phyloP scores from a whole-genome alignment of 352 stramenopile species.

The Phytophthora pini region DNA sequence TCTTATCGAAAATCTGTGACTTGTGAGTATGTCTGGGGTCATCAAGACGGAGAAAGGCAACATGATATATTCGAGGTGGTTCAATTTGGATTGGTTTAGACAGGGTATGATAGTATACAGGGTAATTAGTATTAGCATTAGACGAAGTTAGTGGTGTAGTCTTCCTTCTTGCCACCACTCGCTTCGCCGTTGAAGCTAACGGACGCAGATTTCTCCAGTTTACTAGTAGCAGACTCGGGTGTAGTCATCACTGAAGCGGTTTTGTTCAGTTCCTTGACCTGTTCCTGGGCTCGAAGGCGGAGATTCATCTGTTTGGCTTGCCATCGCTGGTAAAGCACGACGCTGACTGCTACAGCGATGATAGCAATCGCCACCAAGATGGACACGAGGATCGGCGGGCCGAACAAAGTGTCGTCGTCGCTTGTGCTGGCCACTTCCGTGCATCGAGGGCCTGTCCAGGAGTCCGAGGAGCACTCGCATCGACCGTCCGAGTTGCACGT shows the following conservation, averaged over 20 bases:
- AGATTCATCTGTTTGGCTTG: constrained; percentile 3
- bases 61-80: constrained; percentile 24
- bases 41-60: constrained; percentile 30
- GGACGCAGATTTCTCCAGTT: constrained; percentile 11
- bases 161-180: constrained; percentile 40
- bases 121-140: constrained; percentile 11
- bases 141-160: constrained; percentile 47
- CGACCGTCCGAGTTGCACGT: constrained; percentile 34
- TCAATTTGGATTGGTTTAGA: constrained; percentile 13
- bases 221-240: constrained; percentile 6
- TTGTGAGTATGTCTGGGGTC: constrained; percentile 8
- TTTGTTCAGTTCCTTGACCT: constrained; percentile 26
- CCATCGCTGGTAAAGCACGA: constrained; percentile 17
- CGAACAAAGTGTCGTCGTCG: constrained; percentile 19
- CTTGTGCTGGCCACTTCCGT: constrained; percentile 24
- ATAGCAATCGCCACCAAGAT: constrained; percentile 18
- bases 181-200: constrained; percentile 3
- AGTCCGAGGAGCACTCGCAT: constrained; percentile 38
- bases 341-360: constrained; percentile 2
- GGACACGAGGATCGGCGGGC: constrained; percentile 29
- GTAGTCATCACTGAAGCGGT: constrained; percentile 25
- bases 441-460: constrained; percentile 52
- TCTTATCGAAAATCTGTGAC: neutral
- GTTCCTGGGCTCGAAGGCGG: constrained; percentile 7
- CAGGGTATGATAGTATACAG: neutral